phyloP scores from a whole-genome alignment of 2,329 filamentous ascomycete species.

The Pyrenochaeta sp. region DNA sequence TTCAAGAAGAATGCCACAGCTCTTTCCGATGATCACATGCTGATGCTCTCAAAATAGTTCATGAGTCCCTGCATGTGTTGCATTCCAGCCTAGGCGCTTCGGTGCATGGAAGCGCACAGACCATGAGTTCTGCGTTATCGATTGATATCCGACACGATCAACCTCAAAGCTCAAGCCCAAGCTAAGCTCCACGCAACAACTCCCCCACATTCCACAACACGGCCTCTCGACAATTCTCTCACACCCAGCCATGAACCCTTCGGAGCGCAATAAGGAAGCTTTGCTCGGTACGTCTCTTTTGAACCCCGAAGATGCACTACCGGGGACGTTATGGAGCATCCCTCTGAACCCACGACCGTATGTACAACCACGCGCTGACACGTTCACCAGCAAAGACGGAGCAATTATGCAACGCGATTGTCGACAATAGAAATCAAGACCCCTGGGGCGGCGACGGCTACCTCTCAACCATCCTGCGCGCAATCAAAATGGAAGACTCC shows the following conservation, averaged over 20 bases:
- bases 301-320: background rate
- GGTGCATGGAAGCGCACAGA: background rate
- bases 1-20: too few relatives aligned
- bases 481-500: conserved; percentile 58
- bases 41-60: too few relatives aligned
- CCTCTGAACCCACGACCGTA: background rate
- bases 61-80: background rate
- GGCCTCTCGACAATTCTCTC: conserved; percentile 1
- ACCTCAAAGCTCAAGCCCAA: too few relatives aligned
- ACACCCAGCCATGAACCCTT: conserved; percentile 47
- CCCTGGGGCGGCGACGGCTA: conserved; percentile 41
- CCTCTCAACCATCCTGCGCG: conserved; percentile 62
- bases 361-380: background rate
- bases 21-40: too few relatives aligned
- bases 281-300: conserved; percentile 48
- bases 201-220: background rate
- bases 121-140: background rate
- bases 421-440: conserved; percentile 54
- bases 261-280: conserved; percentile 52
- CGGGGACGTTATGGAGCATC: background rate
- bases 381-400: conserved; percentile 47
- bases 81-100: background rate
- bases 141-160: too few relatives aligned
- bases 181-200: too few relatives aligned
- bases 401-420: conserved; percentile 48